These are phyloP conservation scores for Castanea sativa DNA, from an alignment of 306 rosid genomes.

Conservation along the genomic window DNA sequence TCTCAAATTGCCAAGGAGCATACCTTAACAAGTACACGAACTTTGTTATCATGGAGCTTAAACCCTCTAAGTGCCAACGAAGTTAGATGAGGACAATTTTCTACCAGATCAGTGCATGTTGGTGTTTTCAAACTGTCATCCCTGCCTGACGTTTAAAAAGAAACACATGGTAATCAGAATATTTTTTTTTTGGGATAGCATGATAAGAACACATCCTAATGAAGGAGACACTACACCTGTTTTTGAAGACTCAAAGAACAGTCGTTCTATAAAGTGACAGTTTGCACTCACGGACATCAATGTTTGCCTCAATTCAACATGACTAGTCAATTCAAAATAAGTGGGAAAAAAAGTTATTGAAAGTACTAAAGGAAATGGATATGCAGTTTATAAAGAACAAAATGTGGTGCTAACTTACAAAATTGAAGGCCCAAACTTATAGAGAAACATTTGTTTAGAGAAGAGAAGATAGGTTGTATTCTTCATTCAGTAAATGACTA, in stretches of 20 bases:
- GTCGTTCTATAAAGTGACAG: conserved; percentile 83
- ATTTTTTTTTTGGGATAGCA: neutral
- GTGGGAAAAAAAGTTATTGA: neutral
- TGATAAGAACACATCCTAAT: conserved; percentile 11
- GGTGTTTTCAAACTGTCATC: conserved; percentile 94
- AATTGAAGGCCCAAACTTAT: neutral
- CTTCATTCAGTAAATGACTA: neutral
- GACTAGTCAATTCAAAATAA: conserved; percentile 43
- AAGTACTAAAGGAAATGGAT: neutral
- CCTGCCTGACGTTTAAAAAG: conserved; percentile 65
- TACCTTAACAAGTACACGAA: conserved; percentile 90
- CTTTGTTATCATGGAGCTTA: conserved; percentile 87
- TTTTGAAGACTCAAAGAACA: conserved; percentile 90
- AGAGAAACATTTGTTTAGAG: neutral
- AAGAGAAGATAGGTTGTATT: neutral
- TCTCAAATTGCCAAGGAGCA: conserved; percentile 17
- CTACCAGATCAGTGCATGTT: conserved; percentile 71
- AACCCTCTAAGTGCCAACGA: conserved; percentile 96
- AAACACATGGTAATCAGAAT: conserved; percentile 35
- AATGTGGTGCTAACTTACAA: neutral
- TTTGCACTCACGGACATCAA: conserved; percentile 76
- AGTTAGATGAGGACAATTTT: conserved; percentile 68
- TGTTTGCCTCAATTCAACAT: conserved; percentile 94
- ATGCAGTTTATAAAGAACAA: neutral
- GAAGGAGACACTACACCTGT: conserved; percentile 51